Evolutionary conservation across 2,329 filamentous ascomycete species (phyloP).

Genomic region (Dendrostoma leiphaemia): DNA sequence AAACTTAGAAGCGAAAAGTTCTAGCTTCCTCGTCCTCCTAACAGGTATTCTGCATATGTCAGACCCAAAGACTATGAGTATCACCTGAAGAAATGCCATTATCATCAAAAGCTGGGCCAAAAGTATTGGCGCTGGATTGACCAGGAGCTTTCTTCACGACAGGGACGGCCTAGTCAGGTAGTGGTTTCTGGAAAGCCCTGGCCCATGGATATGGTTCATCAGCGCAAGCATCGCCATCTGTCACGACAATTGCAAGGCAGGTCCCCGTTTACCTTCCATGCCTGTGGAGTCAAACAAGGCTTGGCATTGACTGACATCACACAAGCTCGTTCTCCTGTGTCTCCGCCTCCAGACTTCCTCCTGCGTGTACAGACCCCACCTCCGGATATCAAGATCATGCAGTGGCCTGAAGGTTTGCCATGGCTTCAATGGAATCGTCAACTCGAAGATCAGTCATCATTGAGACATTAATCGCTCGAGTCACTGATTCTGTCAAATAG

Average conservation of each 20-base stretch:
- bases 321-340: neutral
- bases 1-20: too few relatives aligned
- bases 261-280: too few relatives aligned
- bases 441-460: neutral
- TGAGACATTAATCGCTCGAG: too few relatives aligned
- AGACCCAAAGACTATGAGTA: conserved; percentile 6
- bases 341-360: neutral
- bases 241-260: neutral
- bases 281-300: rapidly evolving
- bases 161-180: neutral
- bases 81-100: neutral
- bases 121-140: neutral
- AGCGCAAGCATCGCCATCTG: neutral
- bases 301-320: neutral
- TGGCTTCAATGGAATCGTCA: neutral
- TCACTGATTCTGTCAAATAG: neutral
- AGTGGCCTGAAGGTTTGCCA: neutral
- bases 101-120: neutral
- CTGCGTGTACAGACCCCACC: conserved; percentile 3
- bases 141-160: neutral
- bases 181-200: neutral
- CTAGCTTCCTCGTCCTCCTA: too few relatives aligned
- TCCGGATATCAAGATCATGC: neutral
- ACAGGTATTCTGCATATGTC: too few relatives aligned
- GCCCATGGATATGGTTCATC: neutral